Conservation (phyloP, 2,329 filamentous ascomycete genomes). For the Cladosporium sp. region DNA sequence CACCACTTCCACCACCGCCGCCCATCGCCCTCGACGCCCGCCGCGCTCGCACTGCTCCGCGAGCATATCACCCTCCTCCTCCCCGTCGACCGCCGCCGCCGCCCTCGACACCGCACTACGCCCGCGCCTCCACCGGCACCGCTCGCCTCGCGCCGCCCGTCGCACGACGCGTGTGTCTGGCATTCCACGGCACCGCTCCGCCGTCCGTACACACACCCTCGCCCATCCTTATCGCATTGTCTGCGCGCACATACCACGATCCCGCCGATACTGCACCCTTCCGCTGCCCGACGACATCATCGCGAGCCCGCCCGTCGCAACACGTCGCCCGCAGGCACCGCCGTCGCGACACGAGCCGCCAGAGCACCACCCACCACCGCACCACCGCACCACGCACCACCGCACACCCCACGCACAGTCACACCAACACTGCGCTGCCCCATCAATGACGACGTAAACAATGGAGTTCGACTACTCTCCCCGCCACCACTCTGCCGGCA, state of each 20-base stretch:
- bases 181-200: conserved; percentile 9
- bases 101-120: neutral
- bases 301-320: neutral
- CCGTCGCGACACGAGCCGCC: neutral
- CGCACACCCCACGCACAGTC: neutral
- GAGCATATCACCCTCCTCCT: too few species aligned
- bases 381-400: neutral
- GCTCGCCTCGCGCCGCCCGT: neutral
- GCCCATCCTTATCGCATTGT: conserved; percentile 15
- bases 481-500: conserved; percentile 51
- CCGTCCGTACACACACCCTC: conserved; percentile 1
- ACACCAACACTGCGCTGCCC: neutral
- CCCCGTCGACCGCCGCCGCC: neutral
- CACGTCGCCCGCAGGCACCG: neutral
- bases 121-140: neutral
- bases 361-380: neutral
- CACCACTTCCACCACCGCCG: neutral
- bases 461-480: conserved; percentile 48
- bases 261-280: conserved; percentile 2
- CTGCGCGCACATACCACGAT: conserved; percentile 9
- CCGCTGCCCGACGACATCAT: conserved; percentile 4
- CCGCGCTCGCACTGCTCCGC: too few species aligned
- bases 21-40: neutral
- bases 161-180: conserved; percentile 13
- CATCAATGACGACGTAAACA: conserved; percentile 11